Conservation (phyloP, 139 green algal species). For the Eudorina sp. region DNA sequence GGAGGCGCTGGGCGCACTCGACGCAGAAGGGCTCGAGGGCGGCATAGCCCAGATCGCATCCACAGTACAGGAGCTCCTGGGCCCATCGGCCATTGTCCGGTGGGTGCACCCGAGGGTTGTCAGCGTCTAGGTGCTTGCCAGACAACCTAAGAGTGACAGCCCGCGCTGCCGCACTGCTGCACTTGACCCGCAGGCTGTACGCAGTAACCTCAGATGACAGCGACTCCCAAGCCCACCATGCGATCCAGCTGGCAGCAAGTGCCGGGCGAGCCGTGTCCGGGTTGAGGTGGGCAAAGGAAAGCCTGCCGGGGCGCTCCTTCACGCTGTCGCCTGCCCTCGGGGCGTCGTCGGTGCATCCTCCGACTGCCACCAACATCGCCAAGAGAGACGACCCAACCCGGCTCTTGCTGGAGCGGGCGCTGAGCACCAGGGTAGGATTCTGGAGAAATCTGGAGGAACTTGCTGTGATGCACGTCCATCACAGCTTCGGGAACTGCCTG, state of each 20-base stretch:
- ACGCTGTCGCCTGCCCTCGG: not conserved
- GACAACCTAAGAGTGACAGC: not conserved
- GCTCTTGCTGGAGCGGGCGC: not conserved
- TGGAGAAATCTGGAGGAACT: too few relatives aligned
- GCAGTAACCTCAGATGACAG: not conserved
- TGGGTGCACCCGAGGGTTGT: too few relatives aligned
- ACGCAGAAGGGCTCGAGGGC: not conserved
- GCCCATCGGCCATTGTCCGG: not conserved
- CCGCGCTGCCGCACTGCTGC: not conserved
- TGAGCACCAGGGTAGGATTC: not conserved
- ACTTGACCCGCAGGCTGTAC: not conserved
- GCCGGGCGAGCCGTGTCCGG: not conserved
- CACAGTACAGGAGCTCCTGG: slow-evolving; percentile 2
- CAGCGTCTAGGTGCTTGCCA: not conserved
- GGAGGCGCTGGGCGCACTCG: not conserved
- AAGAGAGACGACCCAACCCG: not conserved
- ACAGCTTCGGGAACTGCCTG: too few relatives aligned
- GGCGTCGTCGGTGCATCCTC: not conserved
- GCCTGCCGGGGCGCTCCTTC: not conserved
- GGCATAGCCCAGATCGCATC: not conserved
- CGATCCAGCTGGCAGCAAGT: not conserved
- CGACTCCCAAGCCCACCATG: not conserved
- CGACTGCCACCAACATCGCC: not conserved
- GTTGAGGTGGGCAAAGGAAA: not conserved
- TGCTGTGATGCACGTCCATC: too few relatives aligned